A percentile compares a stretch with the other conserved stretches of the same genome.
Conservation (phyloP, 2,329 filamentous ascomycete genomes). For the Zymoseptoria crescenta region DNA sequence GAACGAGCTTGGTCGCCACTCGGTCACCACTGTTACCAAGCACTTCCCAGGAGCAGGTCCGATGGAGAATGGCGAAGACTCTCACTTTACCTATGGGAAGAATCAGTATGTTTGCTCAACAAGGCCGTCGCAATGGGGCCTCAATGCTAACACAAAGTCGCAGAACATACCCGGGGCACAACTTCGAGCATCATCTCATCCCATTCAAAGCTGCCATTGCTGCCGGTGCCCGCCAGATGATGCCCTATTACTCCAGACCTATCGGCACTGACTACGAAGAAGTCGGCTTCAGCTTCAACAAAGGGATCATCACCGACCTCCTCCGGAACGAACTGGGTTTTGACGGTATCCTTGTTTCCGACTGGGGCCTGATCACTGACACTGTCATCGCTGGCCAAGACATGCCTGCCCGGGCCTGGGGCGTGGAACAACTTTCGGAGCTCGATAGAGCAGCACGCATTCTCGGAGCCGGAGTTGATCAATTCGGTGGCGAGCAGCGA, state of each 20-base stretch:
- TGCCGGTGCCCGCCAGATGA: conserved; percentile 45
- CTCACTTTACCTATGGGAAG: conserved; percentile 47
- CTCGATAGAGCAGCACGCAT: conserved; percentile 38
- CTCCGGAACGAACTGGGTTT: conserved; percentile 44
- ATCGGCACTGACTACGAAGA: conserved; percentile 41
- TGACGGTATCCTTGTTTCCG: conserved; percentile 45
- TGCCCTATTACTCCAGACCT: conserved; percentile 46
- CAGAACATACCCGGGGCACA: conserved; percentile 42
- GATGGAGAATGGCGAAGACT: conserved; percentile 44
- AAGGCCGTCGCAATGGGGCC: not conserved
- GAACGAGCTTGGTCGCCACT: conserved; percentile 35
- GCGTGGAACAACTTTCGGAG: conserved; percentile 39
- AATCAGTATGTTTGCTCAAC: conserved; percentile 27
- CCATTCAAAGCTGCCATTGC: conserved; percentile 46
- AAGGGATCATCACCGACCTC: conserved; percentile 43
- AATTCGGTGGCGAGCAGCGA: conserved; percentile 44
- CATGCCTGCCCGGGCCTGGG: conserved; percentile 46
- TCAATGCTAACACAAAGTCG: not conserved
- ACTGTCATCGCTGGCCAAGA: conserved; percentile 35
- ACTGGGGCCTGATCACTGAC: conserved; percentile 48
- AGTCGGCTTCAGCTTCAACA: conserved; percentile 47
- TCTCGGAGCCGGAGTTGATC: conserved; percentile 46
- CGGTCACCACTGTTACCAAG: conserved; percentile 45
- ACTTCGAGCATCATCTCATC: conserved; percentile 44
- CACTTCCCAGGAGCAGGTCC: conserved; percentile 49